Conservation (phyloP, 495 filamentous ascomycete genomes). For the Cryomyces minteri region DNA sequence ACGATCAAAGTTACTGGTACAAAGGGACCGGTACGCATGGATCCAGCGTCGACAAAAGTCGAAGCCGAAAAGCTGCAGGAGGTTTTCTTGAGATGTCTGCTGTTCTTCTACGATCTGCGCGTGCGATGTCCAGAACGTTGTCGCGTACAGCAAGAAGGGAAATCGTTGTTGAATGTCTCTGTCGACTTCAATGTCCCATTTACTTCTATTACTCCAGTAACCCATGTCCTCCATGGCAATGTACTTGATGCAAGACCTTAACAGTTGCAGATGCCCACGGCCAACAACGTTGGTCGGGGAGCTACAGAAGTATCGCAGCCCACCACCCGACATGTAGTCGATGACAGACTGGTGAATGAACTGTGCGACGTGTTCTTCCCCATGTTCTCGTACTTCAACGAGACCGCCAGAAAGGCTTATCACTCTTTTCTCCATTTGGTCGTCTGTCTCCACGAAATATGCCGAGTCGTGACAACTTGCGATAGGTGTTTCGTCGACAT, state of each 20-base stretch:
- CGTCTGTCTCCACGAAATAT: background rate
- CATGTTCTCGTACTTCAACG: constrained; percentile 10
- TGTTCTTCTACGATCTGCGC: background rate
- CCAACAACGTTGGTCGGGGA: background rate
- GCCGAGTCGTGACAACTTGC: constrained; percentile 1
- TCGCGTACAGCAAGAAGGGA: background rate
- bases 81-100: background rate
- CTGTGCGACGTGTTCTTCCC: constrained; percentile 11
- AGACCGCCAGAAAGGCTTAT: constrained; percentile 19
- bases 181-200: background rate
- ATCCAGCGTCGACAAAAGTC: background rate
- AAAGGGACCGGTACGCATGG: too few species aligned
- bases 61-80: background rate
- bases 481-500: constrained; percentile 6
- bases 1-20: too few species aligned
- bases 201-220: background rate
- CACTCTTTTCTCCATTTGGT: constrained; percentile 14
- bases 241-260: constrained; percentile 5
- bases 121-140: background rate
- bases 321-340: constrained; percentile 18
- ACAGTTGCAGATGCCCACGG: background rate
- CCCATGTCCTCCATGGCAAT: constrained; percentile 1
- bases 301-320: constrained; percentile 5
- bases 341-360: constrained; percentile 26
- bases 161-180: background rate